A percentile compares a stretch with the other conserved stretches of the same genome.
These are phyloP conservation scores for Bacidia gigantensis DNA, from an alignment of 495 filamentous ascomycete genomes.

Conservation along the genomic window DNA sequence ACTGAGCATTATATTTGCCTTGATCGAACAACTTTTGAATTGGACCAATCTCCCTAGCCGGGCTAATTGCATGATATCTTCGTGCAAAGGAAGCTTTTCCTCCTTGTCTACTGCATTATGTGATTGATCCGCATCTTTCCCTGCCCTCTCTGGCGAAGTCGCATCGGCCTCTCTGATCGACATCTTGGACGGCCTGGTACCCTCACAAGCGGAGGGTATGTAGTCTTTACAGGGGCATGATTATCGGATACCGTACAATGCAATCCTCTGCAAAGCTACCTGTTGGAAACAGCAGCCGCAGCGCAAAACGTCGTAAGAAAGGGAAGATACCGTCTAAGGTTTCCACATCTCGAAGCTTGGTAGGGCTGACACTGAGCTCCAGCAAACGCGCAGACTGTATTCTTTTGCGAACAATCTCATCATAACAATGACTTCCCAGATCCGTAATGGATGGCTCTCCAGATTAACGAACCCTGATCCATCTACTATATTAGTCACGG, in stretches of 20 bases:
- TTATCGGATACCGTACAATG: too few relatives aligned
- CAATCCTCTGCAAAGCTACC: too few relatives aligned
- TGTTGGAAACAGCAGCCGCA: too few relatives aligned
- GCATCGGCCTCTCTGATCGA: not conserved
- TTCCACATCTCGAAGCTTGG: not conserved
- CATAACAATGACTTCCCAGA: constrained; percentile 11
- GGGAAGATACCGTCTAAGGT: not conserved
- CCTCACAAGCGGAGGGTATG: too few relatives aligned
- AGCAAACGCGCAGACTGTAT: not conserved
- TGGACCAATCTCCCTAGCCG: constrained; percentile 70
- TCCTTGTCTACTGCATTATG: constrained; percentile 10
- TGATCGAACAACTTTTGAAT: constrained; percentile 82
- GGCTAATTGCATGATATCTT: constrained; percentile 93
- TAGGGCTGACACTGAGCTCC: not conserved
- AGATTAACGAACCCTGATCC: constrained; percentile 18
- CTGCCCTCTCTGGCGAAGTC: not conserved
- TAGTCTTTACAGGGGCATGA: too few relatives aligned
- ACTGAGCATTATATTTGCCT: constrained; percentile 64
- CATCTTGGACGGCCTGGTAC: too few relatives aligned
- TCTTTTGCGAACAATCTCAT: constrained; percentile 6
- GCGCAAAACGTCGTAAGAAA: too few relatives aligned
- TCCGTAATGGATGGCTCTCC: constrained; percentile 15
- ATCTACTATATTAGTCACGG: constrained; percentile 45
- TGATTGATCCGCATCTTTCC: not conserved
- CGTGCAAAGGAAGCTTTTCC: constrained; percentile 44